Conservation (phyloP, 169 alveolate species). For the Eimeria zaria region DNA sequence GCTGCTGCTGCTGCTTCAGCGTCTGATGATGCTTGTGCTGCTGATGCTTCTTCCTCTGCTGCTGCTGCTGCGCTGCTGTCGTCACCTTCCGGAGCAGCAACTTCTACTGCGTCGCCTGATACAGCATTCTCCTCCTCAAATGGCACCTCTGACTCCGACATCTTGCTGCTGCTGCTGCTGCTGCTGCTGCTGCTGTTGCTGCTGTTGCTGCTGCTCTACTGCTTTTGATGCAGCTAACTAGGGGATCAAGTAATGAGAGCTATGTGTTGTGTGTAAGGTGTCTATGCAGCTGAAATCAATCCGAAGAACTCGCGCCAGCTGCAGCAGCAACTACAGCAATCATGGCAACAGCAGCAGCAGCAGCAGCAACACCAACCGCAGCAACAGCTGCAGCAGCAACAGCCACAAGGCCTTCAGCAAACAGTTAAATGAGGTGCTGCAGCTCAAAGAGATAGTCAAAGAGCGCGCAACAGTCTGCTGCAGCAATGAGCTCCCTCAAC, state of each 20-base stretch:
- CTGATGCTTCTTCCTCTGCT: not conserved
- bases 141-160: no score
- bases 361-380: constrained; percentile 6
- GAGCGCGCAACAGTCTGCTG: not conserved
- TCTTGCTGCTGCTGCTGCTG: not conserved
- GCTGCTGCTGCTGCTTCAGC: not conserved
- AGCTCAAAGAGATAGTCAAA: not conserved
- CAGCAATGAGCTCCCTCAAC: not conserved
- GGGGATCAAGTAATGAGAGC: no score
- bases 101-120: no score
- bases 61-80: not conserved
- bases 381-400: constrained; percentile 17
- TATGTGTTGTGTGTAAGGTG: no score
- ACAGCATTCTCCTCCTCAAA: no score
- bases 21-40: not conserved
- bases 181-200: not conserved
- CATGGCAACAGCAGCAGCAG: constrained; percentile 5
- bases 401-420: not conserved
- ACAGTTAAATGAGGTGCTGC: not conserved
- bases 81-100: no score
- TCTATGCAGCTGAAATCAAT: no score
- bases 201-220: no score
- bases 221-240: no score
- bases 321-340: constrained; percentile 3
- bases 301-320: not conserved